Evolutionary conservation across 163 green algal species (phyloP).

Genomic region (Chlorella variabilis): DNA sequence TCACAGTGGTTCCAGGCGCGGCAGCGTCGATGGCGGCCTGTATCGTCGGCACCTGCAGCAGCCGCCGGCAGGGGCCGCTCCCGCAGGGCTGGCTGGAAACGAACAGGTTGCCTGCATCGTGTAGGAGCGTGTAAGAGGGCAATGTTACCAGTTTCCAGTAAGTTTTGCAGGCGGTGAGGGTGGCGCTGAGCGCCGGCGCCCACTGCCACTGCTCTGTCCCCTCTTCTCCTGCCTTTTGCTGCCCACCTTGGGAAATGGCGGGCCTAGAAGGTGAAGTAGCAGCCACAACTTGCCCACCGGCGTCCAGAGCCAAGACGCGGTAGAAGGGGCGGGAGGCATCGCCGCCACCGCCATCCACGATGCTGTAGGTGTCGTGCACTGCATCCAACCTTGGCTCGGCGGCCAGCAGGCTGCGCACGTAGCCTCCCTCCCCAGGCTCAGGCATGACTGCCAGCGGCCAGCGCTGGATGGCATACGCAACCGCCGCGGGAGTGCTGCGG

Average conservation of each 20-base stretch:
- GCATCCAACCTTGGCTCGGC: not conserved
- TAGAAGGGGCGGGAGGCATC: not conserved
- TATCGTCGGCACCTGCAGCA: conserved; percentile 7
- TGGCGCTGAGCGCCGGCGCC: not conserved
- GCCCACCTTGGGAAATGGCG: no score
- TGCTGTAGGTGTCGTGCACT: not conserved
- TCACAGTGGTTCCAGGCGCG: not conserved
- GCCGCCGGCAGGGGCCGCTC: not conserved
- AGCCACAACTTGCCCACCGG: no score
- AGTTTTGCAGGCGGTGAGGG: no score
- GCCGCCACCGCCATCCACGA: not conserved
- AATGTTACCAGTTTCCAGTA: no score
- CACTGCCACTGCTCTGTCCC: no score
- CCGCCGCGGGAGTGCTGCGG: not conserved
- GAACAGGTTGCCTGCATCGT: conserved; percentile 10
- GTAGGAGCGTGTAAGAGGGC: no score
- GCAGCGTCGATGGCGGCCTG: not conserved
- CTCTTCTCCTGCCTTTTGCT: no score
- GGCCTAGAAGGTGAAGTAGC: no score
- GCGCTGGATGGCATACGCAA: conserved; percentile 2
- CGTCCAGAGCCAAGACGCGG: not conserved
- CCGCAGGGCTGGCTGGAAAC: not conserved
- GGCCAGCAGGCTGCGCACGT: not conserved
- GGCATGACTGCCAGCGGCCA: not conserved
- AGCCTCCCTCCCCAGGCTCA: not conserved